Conservation (phyloP, 2,329 filamentous ascomycete genomes). For the Ophiostoma sp. region DNA sequence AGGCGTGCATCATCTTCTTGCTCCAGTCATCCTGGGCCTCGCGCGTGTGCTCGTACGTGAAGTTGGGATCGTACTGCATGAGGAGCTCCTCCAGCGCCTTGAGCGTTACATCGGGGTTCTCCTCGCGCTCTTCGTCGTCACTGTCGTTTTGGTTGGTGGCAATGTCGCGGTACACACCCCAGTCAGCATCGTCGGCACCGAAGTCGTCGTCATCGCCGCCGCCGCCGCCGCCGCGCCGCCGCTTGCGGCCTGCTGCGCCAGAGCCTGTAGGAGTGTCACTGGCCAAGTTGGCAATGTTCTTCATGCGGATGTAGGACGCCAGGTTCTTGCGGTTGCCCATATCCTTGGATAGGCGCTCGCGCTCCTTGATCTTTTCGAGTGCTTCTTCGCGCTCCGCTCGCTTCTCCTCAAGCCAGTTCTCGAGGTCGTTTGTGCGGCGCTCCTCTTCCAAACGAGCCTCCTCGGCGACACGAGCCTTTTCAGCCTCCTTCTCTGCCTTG, state of each 20-base stretch:
- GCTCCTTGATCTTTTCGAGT: slow-evolving; percentile 83
- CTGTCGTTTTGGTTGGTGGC: slow-evolving; percentile 65
- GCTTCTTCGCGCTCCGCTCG: slow-evolving; percentile 64
- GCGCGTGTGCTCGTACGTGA: slow-evolving; percentile 86
- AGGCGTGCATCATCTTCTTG: slow-evolving; percentile 83
- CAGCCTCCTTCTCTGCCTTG: slow-evolving; percentile 90
- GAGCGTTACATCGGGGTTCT: slow-evolving; percentile 70
- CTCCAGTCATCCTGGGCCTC: slow-evolving; percentile 95
- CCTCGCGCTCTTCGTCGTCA: slow-evolving; percentile 88
- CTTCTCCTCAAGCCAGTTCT: slow-evolving; percentile 80
- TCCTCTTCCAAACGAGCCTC: slow-evolving; percentile 80
- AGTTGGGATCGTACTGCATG: slow-evolving; percentile 77
- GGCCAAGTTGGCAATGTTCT: slow-evolving; percentile 90
- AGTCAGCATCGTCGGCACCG: slow-evolving; percentile 94
- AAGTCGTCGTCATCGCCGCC: slow-evolving; percentile 91
- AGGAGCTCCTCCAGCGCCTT: slow-evolving; percentile 77
- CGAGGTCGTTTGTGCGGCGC: slow-evolving; percentile 74
- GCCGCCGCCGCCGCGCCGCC: slow-evolving; percentile 58
- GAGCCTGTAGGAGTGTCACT: slow-evolving; percentile 65
- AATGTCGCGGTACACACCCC: slow-evolving; percentile 90
- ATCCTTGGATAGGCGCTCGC: slow-evolving; percentile 87
- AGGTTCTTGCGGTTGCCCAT: slow-evolving; percentile 94
- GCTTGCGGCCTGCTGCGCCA: slow-evolving; percentile 32
- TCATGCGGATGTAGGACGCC: slow-evolving; percentile 96
- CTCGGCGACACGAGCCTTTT: slow-evolving; percentile 77